Base-by-base conservation (phyloP, 495 filamentous ascomycete genomes). In the Cladorrhinum samala region DNA sequence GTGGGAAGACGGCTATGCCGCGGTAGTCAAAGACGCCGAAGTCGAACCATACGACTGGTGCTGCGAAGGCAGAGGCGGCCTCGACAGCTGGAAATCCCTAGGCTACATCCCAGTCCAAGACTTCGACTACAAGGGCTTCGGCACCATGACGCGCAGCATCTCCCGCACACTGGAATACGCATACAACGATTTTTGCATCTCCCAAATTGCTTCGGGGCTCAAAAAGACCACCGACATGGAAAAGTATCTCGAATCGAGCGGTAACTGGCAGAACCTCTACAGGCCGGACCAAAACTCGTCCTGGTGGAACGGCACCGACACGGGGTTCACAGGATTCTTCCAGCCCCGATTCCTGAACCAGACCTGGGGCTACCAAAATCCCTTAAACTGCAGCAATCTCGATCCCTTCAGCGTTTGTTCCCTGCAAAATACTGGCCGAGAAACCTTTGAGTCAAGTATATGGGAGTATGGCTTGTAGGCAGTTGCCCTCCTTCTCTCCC, bases 101-200 rank as follows among this genome's bases (percentile, higher is more conserved):
- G 79, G 80, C 11, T 89, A 86, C 60, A 87, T 89, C 38, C 85
- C 85, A 0, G 78, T 77, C 1, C 72, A 87, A 45, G 85, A 89
- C 59, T 82, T 80, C 41, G 85, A 89, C 65, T 76, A 78, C 38
- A 76, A 81, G 20, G 85, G 85, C 2, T 77, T 81, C 38, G 86
- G 86, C 0, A 81, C 83, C 2, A 79, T 86, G 64, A 89, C 87
- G 0, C 75, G 87, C 17, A 84, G 78, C 60, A 75, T 91, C 19
- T 87, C 83, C 0, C 72, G 87, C 8, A 89, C 86, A 0, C 75
- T 90, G 0, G 87, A 90, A 60, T 90, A 91, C 67, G 77, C 82
- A 5, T 89, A 90, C 63, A 83, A 89, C 55, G 87, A 91, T 64
- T 91, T 86, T 59, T 82, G 79, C 52, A 86, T 89, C 52, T 70